Base-by-base conservation (phyloP, 306 rosid genomes). In the Vigna radiata region DNA sequence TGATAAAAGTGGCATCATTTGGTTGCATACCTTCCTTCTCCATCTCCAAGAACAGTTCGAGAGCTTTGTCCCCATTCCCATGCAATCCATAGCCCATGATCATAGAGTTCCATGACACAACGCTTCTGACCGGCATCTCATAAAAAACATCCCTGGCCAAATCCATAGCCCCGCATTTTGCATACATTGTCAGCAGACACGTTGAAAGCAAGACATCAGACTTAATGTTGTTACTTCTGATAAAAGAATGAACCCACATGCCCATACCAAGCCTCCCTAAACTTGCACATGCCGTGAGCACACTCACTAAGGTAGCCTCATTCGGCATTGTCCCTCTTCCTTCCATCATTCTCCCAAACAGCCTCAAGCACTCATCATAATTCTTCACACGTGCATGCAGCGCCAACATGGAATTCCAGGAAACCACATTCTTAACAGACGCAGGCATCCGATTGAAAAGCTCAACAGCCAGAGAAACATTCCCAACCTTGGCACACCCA, bases 31-130 rank as follows among this genome's bases (percentile, higher is more conserved):
- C 90, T 23, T 52, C 43, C 75, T 86, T 82, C 85, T 86, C 86
- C 94, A 90, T 87, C 82, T 84, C 86, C 65, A 58, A 56, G 72
- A 90, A 87, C 44, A 84, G 54, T 79, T 87, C 87, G 59, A 86
- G 49, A 52, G 90, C 89, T 49, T 76, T 84, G 41, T 78, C 87
- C 41, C 84, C 94, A 72, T 73, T 73, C 41, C 94, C 91, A 55
- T 86, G 85, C 84, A 84, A 81, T 6, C 90, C 90, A 86, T 88
- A 85, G 16, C 89, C 95, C 87, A 85, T 87, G 81, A 90, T 90
- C 87, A 90, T 86, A 56, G 92, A 79, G 63, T 88, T 90, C 92
- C 92, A 90, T 2, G 95, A 88, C 58, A 90, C 95, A 77, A 86
- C 67, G 17, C 67, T 88, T 76, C 72, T 88, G 49, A 75, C 76